Base-by-base conservation (phyloP, 108 stramenopile species). In the Skeletonema grethae region DNA sequence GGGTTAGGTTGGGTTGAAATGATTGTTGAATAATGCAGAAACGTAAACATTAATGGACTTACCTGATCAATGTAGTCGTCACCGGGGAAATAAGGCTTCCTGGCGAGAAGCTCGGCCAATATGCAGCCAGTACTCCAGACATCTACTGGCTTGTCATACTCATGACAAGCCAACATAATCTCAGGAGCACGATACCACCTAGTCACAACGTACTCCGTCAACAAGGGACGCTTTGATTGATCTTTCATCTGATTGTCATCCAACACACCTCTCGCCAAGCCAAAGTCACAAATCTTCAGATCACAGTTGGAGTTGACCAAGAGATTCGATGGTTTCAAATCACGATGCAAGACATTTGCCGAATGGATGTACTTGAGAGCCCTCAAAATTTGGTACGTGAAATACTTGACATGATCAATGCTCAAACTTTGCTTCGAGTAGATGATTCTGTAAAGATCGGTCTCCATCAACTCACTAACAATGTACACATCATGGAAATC, bases 31-130 rank as follows among this genome's bases (percentile, higher is more conserved):
- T 68, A 56, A 43, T 15, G 66, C 57, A 34, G 79, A 69, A n/a
- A 80, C 45, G 12, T 69, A 71, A 30, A 65, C 65, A 70, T 79
- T 82, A n/a, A 78, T 65, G 67, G 53, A 78, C 79, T 85, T 92
- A 94, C 93, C 96, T 99, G 99, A 86, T 99, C 96, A 72, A 99
- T 98, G 83, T 99, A 99, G 79, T 99, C 98, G 31, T 99, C 97
- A 29, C 99, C 99, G 5, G 98, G 96, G 78, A 99, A 98, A 63
- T 94, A 92, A 34, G 99, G 98, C 78, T 97, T 97, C 22, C 98
- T 73, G 0, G 83, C 86, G 29, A 99, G 84, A 28, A 99, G 90
- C 77, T 99, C 99, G 36, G 97, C 99, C 71, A 99, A 97, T 64
- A 99, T 98, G 73, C 99, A 99, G 6, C 99, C 99, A 7, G 98